Conservation (phyloP, 768 basidiomycete genomes). For the Tylopilus subfusipes region DNA sequence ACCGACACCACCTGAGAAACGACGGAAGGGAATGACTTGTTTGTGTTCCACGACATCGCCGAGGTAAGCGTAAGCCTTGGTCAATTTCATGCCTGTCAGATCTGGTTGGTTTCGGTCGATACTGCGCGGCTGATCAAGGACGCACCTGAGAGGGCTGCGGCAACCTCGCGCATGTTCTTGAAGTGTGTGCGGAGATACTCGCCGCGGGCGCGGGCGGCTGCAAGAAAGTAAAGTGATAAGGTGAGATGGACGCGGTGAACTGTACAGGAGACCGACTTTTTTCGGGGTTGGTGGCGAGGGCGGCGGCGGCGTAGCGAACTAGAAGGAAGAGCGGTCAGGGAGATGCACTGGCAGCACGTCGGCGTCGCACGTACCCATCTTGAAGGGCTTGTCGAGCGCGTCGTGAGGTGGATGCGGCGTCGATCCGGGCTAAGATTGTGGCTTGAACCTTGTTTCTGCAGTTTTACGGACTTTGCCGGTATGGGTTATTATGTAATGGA, state of each 20-base stretch:
- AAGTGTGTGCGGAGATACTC: conserved; percentile 99
- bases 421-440: conserved; percentile 24
- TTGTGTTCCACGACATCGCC: conserved; percentile 95
- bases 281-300: conserved; percentile 88
- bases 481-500: not conserved
- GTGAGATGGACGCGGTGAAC: conserved; percentile 7
- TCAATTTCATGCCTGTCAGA: conserved; percentile 76
- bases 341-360: conserved; percentile 7
- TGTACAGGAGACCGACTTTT: conserved; percentile 61
- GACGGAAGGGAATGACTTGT: conserved; percentile 92
- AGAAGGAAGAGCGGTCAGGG: conserved; percentile 19
- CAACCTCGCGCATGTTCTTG: conserved; percentile 99
- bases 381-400: conserved; percentile 43
- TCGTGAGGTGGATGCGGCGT: conserved; percentile 40
- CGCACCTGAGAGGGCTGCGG: conserved; percentile 86
- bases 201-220: conserved; percentile 89
- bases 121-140: conserved; percentile 4
- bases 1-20: conserved; percentile 94
- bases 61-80: conserved; percentile 94
- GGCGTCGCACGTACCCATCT: conserved; percentile 56
- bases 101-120: conserved; percentile 1
- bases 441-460: conserved; percentile 32
- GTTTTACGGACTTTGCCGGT: conserved; percentile 29
- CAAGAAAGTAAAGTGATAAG: conserved; percentile 8
- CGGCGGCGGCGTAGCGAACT: conserved; percentile 94